Percentiles rank a stretch among this genome's conserved stretches.
phyloP scores from a whole-genome alignment of 1,139 yeast genomes.

The Sugiyamaella castrensis region DNA sequence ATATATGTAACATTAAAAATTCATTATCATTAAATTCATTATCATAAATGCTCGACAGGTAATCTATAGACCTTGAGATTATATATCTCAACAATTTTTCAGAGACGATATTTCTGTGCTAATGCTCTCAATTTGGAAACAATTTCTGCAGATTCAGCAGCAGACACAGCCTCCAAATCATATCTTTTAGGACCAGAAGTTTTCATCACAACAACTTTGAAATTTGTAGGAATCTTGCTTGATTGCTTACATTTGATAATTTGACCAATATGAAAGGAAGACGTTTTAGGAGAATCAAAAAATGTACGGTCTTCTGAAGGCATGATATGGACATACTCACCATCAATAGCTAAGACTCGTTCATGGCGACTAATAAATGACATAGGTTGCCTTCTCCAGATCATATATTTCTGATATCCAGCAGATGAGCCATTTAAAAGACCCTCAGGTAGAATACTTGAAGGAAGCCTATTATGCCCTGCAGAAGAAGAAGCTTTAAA shows the following conservation, averaged over 20 bases:
- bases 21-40: not conserved
- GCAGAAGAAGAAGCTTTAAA: not conserved
- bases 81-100: not conserved
- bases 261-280: slow-evolving; percentile 83
- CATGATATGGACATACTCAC: slow-evolving; percentile 85
- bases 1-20: not conserved
- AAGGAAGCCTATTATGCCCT: slow-evolving; percentile 5
- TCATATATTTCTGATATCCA: slow-evolving; percentile 58
- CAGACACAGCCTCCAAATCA: slow-evolving; percentile 73
- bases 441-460: slow-evolving; percentile 17
- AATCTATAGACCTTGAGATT: not conserved
- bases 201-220: slow-evolving; percentile 78
- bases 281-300: slow-evolving; percentile 76
- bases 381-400: slow-evolving; percentile 85
- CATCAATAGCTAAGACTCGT: slow-evolving; percentile 82
- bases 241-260: slow-evolving; percentile 75
- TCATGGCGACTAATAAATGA: slow-evolving; percentile 80
- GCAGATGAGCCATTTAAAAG: slow-evolving; percentile 22
- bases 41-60: not conserved
- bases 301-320: slow-evolving; percentile 72
- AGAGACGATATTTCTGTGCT: slow-evolving; percentile 23
- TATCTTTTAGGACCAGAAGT: slow-evolving; percentile 69
- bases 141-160: slow-evolving; percentile 67
- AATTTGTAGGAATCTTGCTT: slow-evolving; percentile 70
- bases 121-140: slow-evolving; percentile 52